phyloP scores from a whole-genome alignment of 2,329 filamentous ascomycete species.

The Talaromyces marneffei region DNA sequence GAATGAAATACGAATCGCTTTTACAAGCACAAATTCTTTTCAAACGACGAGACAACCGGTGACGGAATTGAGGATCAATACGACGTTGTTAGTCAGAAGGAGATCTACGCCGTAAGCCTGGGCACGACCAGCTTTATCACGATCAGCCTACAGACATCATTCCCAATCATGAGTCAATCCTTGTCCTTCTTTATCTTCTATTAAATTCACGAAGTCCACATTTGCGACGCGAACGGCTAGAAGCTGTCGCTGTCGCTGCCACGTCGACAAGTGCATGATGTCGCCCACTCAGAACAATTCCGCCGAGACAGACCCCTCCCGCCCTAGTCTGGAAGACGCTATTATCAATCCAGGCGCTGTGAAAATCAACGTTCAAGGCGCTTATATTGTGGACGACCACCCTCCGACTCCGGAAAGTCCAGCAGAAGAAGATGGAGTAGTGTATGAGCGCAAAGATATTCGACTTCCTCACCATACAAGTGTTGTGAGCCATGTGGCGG shows the following conservation, averaged over 20 bases:
- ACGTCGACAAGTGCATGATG: conserved; percentile 21
- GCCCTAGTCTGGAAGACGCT: conserved; percentile 35
- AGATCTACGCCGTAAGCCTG: conserved; percentile 43
- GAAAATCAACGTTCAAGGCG: conserved; percentile 92
- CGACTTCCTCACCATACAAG: conserved; percentile 92
- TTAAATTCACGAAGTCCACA: background rate
- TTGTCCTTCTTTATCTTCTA: background rate
- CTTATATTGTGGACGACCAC: conserved; percentile 89
- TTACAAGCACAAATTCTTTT: background rate
- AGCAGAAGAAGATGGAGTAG: conserved; percentile 51
- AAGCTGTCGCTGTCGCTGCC: background rate
- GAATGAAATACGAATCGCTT: background rate
- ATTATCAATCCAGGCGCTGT: conserved; percentile 62
- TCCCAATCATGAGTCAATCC: conserved; percentile 1
- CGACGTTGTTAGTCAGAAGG: conserved; percentile 30
- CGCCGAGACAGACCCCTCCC: conserved; percentile 17
- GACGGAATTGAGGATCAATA: background rate
- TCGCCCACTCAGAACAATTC: conserved; percentile 25
- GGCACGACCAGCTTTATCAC: conserved; percentile 29
- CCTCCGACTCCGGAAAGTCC: conserved; percentile 42
- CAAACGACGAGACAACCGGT: background rate
- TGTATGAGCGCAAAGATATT: conserved; percentile 83
- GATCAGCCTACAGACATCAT: conserved; percentile 10
- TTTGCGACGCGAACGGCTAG: background rate
- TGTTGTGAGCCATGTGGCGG: conserved; percentile 91